Percentiles rank a stretch among this genome's conserved stretches.
Evolutionary conservation across 495 filamentous ascomycete genomes (phyloP).

Genomic region (Trichoderma parareesei): DNA sequence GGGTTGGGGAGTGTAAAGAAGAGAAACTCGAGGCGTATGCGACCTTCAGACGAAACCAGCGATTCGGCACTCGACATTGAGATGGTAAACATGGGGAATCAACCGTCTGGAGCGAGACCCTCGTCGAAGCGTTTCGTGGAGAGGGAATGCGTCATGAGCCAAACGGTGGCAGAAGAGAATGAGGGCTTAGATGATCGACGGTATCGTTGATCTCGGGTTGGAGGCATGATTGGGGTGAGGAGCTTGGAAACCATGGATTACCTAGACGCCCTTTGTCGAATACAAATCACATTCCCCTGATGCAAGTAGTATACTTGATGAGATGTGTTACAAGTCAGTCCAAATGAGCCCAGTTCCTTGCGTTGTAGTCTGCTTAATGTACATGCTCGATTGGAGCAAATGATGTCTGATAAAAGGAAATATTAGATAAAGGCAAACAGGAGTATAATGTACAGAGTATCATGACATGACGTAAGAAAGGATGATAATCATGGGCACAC

Average conservation of each 20-base stretch:
- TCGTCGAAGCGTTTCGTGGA: constrained; percentile 18
- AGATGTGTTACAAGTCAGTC: background rate
- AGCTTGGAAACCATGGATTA: background rate
- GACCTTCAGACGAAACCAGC: background rate
- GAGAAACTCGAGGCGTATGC: constrained; percentile 16
- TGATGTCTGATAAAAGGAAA: background rate
- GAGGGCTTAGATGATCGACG: constrained; percentile 17
- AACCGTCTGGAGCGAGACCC: constrained; percentile 7
- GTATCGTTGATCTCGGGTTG: constrained; percentile 11
- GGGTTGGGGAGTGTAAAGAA: constrained; percentile 26
- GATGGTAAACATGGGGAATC: background rate
- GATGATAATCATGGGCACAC: background rate
- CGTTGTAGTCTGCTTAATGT: background rate
- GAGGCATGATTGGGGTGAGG: background rate
- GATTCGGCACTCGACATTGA: constrained; percentile 17
- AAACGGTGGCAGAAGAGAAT: constrained; percentile 23
- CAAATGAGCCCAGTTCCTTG: background rate
- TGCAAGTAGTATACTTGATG: background rate
- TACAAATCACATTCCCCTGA: background rate
- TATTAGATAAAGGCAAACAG: background rate
- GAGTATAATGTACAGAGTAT: background rate
- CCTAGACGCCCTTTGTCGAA: background rate
- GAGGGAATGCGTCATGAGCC: constrained; percentile 25
- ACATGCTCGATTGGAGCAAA: background rate
- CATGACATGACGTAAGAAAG: background rate